Conservation (phyloP, 306 rosid genomes). For the Trifolium dubium region DNA sequence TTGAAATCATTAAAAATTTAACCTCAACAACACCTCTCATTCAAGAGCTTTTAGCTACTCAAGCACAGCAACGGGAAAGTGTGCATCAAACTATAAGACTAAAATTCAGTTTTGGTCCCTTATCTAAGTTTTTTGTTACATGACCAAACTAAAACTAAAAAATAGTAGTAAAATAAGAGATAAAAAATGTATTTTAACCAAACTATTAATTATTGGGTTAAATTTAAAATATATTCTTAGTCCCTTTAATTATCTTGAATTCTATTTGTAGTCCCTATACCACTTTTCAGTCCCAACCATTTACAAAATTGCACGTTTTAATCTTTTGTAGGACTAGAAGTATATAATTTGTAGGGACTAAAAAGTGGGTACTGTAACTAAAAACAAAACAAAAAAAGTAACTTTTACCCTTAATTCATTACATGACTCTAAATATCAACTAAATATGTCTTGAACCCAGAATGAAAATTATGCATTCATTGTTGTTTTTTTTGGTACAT, state of each 20-base stretch:
- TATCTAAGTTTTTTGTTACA: background rate
- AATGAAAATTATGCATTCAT: background rate
- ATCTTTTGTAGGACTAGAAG: no score
- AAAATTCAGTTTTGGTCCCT: background rate
- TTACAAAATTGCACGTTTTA: no score
- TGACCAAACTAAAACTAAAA: background rate
- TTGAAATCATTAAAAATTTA: background rate
- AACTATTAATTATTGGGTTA: background rate
- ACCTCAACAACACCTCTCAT: background rate
- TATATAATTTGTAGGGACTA: no score
- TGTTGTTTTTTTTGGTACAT: no score
- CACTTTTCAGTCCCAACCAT: no score
- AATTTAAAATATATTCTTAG: no score
- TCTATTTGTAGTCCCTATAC: no score
- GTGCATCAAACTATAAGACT: background rate
- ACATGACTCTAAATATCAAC: conserved; percentile 15
- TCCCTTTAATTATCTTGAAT: no score
- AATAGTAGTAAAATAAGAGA: background rate
- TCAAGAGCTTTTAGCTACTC: conserved; percentile 7
- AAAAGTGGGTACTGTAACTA: no score
- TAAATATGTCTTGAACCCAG: conserved; percentile 6
- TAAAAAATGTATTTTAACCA: background rate
- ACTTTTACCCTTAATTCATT: background rate
- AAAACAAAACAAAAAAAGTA: no score
- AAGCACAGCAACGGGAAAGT: background rate